phyloP scores from a whole-genome alignment of 805 yeast genomes.

The Wickerhamiella parazyma region DNA sequence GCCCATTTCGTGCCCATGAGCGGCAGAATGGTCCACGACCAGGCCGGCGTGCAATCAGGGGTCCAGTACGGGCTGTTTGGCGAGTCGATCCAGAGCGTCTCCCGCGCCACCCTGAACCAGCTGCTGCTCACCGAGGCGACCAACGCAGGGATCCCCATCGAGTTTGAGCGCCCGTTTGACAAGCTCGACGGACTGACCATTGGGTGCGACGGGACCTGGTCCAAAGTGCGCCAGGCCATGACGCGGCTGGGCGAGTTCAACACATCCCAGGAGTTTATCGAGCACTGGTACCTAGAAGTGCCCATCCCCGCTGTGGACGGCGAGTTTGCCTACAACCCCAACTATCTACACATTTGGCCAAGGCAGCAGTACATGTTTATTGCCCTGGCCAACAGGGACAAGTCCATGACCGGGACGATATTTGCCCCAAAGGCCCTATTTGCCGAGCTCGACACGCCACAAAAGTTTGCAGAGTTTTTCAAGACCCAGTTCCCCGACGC shows the following conservation, averaged over 20 bases:
- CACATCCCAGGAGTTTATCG: constrained; percentile 62
- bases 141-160: constrained; percentile 32
- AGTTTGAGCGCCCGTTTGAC: constrained; percentile 45
- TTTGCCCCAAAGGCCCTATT: constrained; percentile 68
- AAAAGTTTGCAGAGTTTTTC: constrained; percentile 43
- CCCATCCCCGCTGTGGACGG: constrained; percentile 47
- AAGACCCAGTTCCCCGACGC: constrained; percentile 60
- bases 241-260: constrained; percentile 58
- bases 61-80: constrained; percentile 73
- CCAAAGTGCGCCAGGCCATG: constrained; percentile 55
- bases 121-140: constrained; percentile 52
- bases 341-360: constrained; percentile 90
- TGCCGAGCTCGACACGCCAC: constrained; percentile 33
- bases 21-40: constrained; percentile 80
- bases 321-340: constrained; percentile 43
- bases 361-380: constrained; percentile 75
- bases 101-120: constrained; percentile 55
- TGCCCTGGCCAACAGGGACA: constrained; percentile 74
- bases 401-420: constrained; percentile 79
- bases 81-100: constrained; percentile 75
- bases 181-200: constrained; percentile 32
- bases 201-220: constrained; percentile 81
- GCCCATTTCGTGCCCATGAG: constrained; percentile 65
- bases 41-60: constrained; percentile 45
- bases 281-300: constrained; percentile 70